Evolutionary conservation across 2,329 filamentous ascomycete species (phyloP), one percentile per base, ranked within the genome.

Genomic region (Hymenoscyphus infarciens): DNA sequence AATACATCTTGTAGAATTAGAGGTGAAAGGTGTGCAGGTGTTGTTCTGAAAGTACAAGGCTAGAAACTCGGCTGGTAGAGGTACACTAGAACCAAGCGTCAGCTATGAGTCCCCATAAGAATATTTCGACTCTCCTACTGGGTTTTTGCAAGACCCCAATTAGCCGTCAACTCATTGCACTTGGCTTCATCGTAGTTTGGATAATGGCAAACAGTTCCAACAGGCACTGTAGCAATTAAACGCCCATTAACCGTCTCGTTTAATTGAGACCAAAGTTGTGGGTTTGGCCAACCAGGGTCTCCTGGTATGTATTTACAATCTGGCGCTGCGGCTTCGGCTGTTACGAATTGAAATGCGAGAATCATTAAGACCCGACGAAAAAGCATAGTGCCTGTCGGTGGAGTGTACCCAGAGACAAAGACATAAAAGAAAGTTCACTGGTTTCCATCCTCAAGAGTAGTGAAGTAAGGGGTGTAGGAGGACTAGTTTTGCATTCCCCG

Each of bases 171-270:
- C 7, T 16, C 22, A 1, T 64, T 66, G 56, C 68, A 72, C 33
- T 63, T 55, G 13, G 64, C 31, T 10, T 61, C 69, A 61, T 69
- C 61, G 61, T 68, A 71, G 3, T 31, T 59, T 10, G 67, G 65
- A 19, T 69, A 66, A 35, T 71, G 70, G 42, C 69, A 72, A 29
- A 65, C 62, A 8, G 61, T 42, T 19, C 61, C 68, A 10, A 69
- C 67, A 0, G 81, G 66, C 15, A 61, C 39, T 27, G 61, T 61
- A 75, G 66, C 72, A 52, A 57, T 79, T 73, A 59, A 69, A 71
- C 62, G 82, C 66, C 54, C 83, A 74, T 56, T 72, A 25, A 78
- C 70, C 3, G 77, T 77, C 16, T 74, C 68, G 71, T 84, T 82
- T 59, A 86, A 75, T 16, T 67, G 66, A 7, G 67, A 65, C 83